Evolutionary conservation across 2,329 filamentous ascomycete species (phyloP), one percentile per base, ranked within the genome.

Genomic region (Pseudocercospora cruenta): DNA sequence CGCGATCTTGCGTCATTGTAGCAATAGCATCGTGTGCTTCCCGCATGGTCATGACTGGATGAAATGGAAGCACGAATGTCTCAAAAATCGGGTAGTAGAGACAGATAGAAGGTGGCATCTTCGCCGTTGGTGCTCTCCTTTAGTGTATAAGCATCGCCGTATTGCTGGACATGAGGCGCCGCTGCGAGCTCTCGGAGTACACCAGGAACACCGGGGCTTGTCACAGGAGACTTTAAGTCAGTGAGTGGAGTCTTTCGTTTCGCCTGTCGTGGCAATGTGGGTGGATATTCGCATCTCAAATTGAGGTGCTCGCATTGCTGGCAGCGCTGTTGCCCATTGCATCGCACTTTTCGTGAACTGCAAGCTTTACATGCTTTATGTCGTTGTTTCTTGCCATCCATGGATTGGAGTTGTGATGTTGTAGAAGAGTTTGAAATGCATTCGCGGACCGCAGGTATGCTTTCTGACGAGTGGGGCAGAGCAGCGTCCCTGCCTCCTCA

Each of bases 301-400:
- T 80, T 80, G 54, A 83, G 77, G 70, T 82, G 80, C 21, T 69
- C 73, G 70, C 80, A 82, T 64, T 81, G 79, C 63, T 78, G 76
- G 63, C 83, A 85, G 51, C 78, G 74, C 26, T 79, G 73, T 63
- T 80, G 75, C 33, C 82, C 82, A 69, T 83, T 83, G 71, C 82
- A 83, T 63, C 79, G 79, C 16, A 83, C 81, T 67, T 83, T 83
- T 16, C 82, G 78, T 2, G 80, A 71, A 60, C 80, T 81, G 72
- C 82, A 84, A 6, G 80, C 78, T 66, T 83, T 80, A 68, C 82
- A 83, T n/a, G 82, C 81, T 31, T 59, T 28, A 31, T 60, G 60
- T 66, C 54, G n/a, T 60, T 39, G 43, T 49, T 49, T 60, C 31
- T 47, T 60, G 58, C 39, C 58, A 12, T 60, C 58, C 58, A 60